phyloP scores from a whole-genome alignment of 495 filamentous ascomycete species.

The Thermochaetoides thermophila region DNA sequence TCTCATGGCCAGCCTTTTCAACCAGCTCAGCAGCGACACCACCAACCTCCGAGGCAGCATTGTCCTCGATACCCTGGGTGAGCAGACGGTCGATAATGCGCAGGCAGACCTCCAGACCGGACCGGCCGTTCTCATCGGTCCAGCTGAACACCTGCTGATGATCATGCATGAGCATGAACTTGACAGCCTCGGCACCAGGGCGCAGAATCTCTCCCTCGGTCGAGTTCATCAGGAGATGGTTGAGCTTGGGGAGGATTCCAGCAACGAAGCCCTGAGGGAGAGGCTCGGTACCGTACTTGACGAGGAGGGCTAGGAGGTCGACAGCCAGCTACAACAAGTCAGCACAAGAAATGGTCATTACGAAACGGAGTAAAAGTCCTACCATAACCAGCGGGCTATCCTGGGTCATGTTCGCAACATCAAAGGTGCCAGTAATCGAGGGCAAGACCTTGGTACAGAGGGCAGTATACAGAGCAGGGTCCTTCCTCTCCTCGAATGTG shows the following conservation, averaged over 20 bases:
- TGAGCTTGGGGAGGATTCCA: slow-evolving; percentile 73
- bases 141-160: slow-evolving; percentile 73
- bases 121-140: slow-evolving; percentile 59
- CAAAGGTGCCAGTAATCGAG: slow-evolving; percentile 73
- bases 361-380: slow-evolving; percentile 16
- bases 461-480: slow-evolving; percentile 52
- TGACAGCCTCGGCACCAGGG: slow-evolving; percentile 71
- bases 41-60: slow-evolving; percentile 88
- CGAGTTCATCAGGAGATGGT: slow-evolving; percentile 60
- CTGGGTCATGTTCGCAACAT: slow-evolving; percentile 69
- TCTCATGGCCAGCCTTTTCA: slow-evolving; percentile 79
- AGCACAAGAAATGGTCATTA: slow-evolving; percentile 1
- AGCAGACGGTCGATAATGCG: slow-evolving; percentile 90
- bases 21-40: slow-evolving; percentile 89
- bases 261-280: slow-evolving; percentile 77
- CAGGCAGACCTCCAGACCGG: slow-evolving; percentile 75
- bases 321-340: slow-evolving; percentile 48
- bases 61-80: slow-evolving; percentile 66
- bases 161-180: slow-evolving; percentile 77
- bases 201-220: slow-evolving; percentile 75
- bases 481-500: slow-evolving; percentile 34
- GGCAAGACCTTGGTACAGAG: slow-evolving; percentile 80
- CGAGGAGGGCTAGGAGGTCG: slow-evolving; percentile 66
- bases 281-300: slow-evolving; percentile 66
- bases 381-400: slow-evolving; percentile 67